A percentile compares a stretch with the other conserved stretches of the same genome.
Conservation (phyloP, 2,329 filamentous ascomycete genomes). For the Leptographium wingfieldii region DNA sequence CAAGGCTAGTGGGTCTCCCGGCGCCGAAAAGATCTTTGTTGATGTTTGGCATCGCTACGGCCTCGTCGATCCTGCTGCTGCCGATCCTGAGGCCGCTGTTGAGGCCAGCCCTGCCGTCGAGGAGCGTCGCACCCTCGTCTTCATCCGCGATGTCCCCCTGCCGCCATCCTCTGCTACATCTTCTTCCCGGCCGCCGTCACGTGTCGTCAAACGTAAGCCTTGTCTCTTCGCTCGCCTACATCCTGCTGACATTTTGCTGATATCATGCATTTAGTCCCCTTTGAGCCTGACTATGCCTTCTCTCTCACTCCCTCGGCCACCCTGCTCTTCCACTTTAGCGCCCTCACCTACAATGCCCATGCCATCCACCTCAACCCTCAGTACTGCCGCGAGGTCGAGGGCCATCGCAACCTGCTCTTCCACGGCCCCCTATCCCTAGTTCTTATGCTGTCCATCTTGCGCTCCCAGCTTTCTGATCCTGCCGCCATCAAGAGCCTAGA, state of each 20-base stretch:
- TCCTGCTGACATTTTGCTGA: not conserved
- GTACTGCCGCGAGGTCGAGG: slow-evolving; percentile 60
- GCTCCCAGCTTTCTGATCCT: slow-evolving; percentile 17
- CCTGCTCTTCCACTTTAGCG: slow-evolving; percentile 82
- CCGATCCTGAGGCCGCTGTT: slow-evolving; percentile 2
- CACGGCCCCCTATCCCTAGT: slow-evolving; percentile 76
- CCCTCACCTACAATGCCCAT: slow-evolving; percentile 86
- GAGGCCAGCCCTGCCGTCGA: slow-evolving; percentile 21
- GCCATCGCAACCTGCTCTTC: slow-evolving; percentile 62
- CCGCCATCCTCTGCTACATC: not conserved
- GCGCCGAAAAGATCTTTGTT: slow-evolving; percentile 36
- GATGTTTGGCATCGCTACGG: slow-evolving; percentile 28
- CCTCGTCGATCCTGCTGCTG: not conserved
- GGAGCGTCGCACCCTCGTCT: slow-evolving; percentile 39
- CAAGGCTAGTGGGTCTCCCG: slow-evolving; percentile 7
- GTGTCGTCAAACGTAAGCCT: slow-evolving; percentile 15
- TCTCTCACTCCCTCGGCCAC: slow-evolving; percentile 51
- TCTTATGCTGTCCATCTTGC: slow-evolving; percentile 59
- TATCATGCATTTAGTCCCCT: slow-evolving; percentile 17
- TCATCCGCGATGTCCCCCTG: slow-evolving; percentile 26
- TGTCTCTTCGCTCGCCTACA: not conserved
- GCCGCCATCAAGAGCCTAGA: slow-evolving; percentile 43
- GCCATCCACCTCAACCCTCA: slow-evolving; percentile 70
- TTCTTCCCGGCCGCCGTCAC: not conserved
- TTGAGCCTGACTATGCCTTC: slow-evolving; percentile 27